Evolutionary conservation across 257 asterid genomes (phyloP).

Genomic region (Scutellaria baicalensis): DNA sequence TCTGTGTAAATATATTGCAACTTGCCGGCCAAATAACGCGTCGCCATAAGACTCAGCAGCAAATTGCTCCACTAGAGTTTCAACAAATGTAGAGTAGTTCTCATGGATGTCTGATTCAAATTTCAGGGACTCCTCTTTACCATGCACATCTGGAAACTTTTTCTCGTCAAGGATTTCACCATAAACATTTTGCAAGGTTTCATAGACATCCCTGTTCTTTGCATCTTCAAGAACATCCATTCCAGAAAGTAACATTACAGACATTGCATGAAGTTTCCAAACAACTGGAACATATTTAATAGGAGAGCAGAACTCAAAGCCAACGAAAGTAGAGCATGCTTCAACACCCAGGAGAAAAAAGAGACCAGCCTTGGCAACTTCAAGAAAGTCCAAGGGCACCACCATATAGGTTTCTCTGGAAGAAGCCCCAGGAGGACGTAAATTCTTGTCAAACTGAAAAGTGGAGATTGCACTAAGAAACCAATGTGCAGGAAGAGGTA

Average conservation of each 20-base stretch:
- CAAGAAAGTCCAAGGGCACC: constrained; percentile 30
- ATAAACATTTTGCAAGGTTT: constrained; percentile 60
- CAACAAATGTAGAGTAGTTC: constrained; percentile 68
- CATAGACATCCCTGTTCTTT: constrained; percentile 66
- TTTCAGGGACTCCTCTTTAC: constrained; percentile 21
- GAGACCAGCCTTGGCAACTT: constrained; percentile 68
- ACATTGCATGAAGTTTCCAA: constrained; percentile 89
- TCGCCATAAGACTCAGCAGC: constrained; percentile 95
- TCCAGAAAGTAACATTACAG: constrained; percentile 59
- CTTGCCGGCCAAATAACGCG: constrained; percentile 71
- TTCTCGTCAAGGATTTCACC: constrained; percentile 48
- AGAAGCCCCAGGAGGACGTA: constrained; percentile 16
- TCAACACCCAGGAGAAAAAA: constrained; percentile 82
- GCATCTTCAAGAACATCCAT: constrained; percentile 70
- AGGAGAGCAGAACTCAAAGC: constrained; percentile 30
- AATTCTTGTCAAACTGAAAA: constrained; percentile 26
- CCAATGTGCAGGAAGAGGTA: constrained; percentile 91
- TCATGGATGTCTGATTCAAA: constrained; percentile 65
- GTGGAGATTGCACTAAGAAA: constrained; percentile 80
- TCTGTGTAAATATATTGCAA: constrained; percentile 65
- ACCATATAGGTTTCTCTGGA: constrained; percentile 7
- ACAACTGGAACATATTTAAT: constrained; percentile 47
- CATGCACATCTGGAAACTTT: not conserved
- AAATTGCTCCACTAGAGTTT: constrained; percentile 79
- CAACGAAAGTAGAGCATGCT: constrained; percentile 36